Conservation (phyloP, 352 stramenopile species). For the Phytophthora chlamydospora region DNA sequence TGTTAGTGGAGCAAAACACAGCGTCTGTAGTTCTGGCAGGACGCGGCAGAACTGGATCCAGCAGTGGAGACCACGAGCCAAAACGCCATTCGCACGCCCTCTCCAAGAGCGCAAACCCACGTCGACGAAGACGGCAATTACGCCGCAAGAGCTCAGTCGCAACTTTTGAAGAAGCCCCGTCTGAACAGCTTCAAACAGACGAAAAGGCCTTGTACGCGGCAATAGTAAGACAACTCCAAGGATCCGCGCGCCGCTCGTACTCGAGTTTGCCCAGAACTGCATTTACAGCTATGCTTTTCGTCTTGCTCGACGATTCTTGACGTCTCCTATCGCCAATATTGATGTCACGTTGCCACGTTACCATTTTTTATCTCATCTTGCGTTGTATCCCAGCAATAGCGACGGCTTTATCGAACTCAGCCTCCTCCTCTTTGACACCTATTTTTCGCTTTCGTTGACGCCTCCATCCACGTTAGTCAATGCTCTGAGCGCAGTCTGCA, state of each 20-base stretch:
- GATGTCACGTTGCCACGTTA: too few species aligned
- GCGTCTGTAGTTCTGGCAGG: slow-evolving; percentile 41
- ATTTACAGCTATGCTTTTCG: slow-evolving; percentile 23
- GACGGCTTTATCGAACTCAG: too few species aligned
- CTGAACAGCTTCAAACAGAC: too few species aligned
- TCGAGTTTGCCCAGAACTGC: slow-evolving; percentile 41
- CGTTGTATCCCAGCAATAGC: too few species aligned
- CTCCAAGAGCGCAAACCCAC: slow-evolving; percentile 31
- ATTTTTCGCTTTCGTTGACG: slow-evolving; percentile 8
- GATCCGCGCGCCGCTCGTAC: slow-evolving; percentile 30
- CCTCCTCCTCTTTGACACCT: not conserved
- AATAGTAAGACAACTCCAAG: not conserved
- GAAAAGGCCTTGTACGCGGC: not conserved
- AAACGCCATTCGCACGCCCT: slow-evolving; percentile 34
- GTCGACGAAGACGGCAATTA: slow-evolving; percentile 47
- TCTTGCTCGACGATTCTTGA: not conserved
- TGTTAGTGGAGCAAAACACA: slow-evolving; percentile 34
- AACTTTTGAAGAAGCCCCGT: not conserved
- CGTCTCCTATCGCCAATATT: too few species aligned
- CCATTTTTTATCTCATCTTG: too few species aligned
- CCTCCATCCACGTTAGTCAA: slow-evolving; percentile 1
- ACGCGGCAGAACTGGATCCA: slow-evolving; percentile 34
- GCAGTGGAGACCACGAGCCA: slow-evolving; percentile 34
- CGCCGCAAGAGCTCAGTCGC: slow-evolving; percentile 27
- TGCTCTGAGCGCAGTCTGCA: not conserved